Evolutionary conservation across 2,329 filamentous ascomycete species (phyloP).

Genomic region (Fonsecaea pugnacius): DNA sequence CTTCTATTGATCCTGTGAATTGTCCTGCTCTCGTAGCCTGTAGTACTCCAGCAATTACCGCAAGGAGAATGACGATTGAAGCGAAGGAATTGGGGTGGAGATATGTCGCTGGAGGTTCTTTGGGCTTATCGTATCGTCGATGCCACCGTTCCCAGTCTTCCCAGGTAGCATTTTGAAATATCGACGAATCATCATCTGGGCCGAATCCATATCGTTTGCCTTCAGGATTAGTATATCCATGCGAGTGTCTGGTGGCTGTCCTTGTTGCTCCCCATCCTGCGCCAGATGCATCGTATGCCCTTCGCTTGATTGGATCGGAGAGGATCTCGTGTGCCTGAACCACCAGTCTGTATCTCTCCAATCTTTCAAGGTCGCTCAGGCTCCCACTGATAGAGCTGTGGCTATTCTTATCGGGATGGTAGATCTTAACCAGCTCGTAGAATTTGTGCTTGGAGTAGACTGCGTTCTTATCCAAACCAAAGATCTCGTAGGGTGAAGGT

Average conservation of each 20-base stretch:
- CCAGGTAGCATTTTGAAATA: slow-evolving; percentile 85
- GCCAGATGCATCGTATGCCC: slow-evolving; percentile 80
- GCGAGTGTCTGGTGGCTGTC: slow-evolving; percentile 36
- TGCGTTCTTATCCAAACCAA: slow-evolving; percentile 64
- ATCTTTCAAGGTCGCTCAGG: slow-evolving; percentile 52
- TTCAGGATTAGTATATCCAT: slow-evolving; percentile 38
- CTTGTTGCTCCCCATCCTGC: slow-evolving; percentile 69
- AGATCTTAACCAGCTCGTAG: slow-evolving; percentile 91
- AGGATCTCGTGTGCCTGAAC: slow-evolving; percentile 87
- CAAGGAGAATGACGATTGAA: slow-evolving; percentile 69
- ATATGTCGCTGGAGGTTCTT: slow-evolving; percentile 58
- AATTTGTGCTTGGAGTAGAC: slow-evolving; percentile 83
- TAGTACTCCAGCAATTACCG: slow-evolving; percentile 70
- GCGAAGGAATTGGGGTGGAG: slow-evolving; percentile 82
- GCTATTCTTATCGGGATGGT: slow-evolving; percentile 76
- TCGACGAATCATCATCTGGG: slow-evolving; percentile 50
- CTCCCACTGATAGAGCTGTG: slow-evolving; percentile 42
- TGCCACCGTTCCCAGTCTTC: slow-evolving; percentile 94
- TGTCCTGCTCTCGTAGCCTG: slow-evolving; percentile 73
- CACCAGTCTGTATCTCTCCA: slow-evolving; percentile 89
- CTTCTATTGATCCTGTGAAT: slow-evolving; percentile 65
- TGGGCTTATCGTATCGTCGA: slow-evolving; percentile 53
- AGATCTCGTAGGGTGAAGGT: slow-evolving; percentile 90
- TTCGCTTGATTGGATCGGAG: slow-evolving; percentile 76
- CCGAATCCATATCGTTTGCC: slow-evolving; percentile 42